Percentiles rank a stretch among this genome's conserved stretches.
Conservation (phyloP, 2,329 filamentous ascomycete genomes). For the Monosporascus ibericus region DNA sequence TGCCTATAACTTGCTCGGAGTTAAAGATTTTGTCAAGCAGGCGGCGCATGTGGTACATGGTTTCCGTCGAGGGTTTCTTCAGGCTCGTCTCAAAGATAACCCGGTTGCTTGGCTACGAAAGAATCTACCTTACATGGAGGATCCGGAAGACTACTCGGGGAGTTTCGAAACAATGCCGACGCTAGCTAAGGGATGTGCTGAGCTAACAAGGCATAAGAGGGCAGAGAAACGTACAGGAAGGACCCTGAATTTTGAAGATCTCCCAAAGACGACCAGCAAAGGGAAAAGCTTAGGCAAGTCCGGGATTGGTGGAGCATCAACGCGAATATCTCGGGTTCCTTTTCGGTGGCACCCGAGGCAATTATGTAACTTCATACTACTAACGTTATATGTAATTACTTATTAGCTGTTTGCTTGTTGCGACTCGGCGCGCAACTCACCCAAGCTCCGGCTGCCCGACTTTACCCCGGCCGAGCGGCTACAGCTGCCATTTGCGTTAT, state of each 20-base stretch:
- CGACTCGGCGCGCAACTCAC: no score
- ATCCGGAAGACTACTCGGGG: no score
- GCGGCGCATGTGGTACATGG: neutral
- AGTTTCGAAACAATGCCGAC: neutral
- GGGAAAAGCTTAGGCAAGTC: no score
- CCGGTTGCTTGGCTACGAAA: no score
- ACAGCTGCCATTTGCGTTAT: no score
- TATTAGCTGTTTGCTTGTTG: no score
- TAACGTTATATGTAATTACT: neutral
- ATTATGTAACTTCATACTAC: neutral
- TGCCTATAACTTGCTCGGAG: neutral
- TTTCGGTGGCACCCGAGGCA: neutral
- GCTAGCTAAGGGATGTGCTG: neutral
- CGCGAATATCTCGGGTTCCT: neutral
- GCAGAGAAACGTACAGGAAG: neutral
- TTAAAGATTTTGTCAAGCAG: neutral
- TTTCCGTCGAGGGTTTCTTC: neutral
- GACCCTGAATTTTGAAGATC: neutral
- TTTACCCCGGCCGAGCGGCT: no score
- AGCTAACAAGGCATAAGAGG: neutral
- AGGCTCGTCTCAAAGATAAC: no score
- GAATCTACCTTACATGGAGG: no score
- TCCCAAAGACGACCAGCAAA: neutral
- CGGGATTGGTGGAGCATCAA: neutral
- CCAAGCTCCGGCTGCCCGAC: no score